These are phyloP conservation scores for Cercospora nicotianae DNA, from an alignment of 2,329 filamentous ascomycete species.

Conservation along the genomic window DNA sequence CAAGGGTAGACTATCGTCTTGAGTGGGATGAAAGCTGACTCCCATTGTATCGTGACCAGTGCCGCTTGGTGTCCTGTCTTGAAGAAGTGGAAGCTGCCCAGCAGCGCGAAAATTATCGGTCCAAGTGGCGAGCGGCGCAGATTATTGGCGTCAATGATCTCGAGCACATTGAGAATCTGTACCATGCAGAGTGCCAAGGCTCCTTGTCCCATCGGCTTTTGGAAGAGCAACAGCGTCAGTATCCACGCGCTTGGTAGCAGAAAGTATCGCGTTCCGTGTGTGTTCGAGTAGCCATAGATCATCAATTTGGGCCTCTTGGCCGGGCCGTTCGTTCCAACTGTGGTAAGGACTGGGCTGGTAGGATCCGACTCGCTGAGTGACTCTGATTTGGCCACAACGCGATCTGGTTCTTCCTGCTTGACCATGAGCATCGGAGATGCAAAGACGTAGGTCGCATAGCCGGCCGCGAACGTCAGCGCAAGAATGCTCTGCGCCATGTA, in stretches of 20 bases:
- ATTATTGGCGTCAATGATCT: slow-evolving; percentile 62
- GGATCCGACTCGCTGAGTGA: slow-evolving; percentile 34
- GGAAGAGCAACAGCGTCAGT: slow-evolving; percentile 73
- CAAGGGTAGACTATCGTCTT: slow-evolving; percentile 83
- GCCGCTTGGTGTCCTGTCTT: slow-evolving; percentile 95
- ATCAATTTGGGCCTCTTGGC: slow-evolving; percentile 50
- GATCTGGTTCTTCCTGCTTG: slow-evolving; percentile 42
- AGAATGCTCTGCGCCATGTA: slow-evolving; percentile 78
- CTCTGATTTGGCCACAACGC: slow-evolving; percentile 30
- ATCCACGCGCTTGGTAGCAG: slow-evolving; percentile 78
- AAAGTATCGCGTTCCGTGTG: slow-evolving; percentile 88
- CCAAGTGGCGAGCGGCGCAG: slow-evolving; percentile 71
- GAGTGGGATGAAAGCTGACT: slow-evolving; percentile 87
- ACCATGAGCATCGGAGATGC: slow-evolving; percentile 82
- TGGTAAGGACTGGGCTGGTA: slow-evolving; percentile 41
- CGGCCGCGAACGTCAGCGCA: slow-evolving; percentile 76
- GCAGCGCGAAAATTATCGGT: slow-evolving; percentile 78
- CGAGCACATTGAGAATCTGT: slow-evolving; percentile 78
- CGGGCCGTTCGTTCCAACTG: slow-evolving; percentile 37
- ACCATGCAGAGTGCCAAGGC: slow-evolving; percentile 79
- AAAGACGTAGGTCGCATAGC: slow-evolving; percentile 81
- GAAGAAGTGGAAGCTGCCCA: slow-evolving; percentile 94
- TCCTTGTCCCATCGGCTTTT: slow-evolving; percentile 92
- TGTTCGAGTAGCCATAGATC: slow-evolving; percentile 85
- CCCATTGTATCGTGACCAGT: slow-evolving; percentile 89